Conservation (phyloP, 2,329 filamentous ascomycete species). For the Coniochaeta ligniaria region DNA sequence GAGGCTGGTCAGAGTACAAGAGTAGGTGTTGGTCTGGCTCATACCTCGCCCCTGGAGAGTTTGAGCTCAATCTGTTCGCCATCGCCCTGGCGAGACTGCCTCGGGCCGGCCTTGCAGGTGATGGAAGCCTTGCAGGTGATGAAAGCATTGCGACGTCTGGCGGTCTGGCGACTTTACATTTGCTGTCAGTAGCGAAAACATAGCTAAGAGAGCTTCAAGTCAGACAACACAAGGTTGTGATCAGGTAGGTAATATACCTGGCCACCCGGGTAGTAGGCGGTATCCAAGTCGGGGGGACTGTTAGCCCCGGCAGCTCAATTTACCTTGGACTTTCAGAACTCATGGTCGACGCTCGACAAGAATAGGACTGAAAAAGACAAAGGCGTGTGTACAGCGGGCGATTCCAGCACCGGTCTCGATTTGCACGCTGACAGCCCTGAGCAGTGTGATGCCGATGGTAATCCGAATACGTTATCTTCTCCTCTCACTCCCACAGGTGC, state of each 20-base stretch:
- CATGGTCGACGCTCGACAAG: neutral
- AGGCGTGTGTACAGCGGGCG: neutral
- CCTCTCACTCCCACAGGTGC: neutral
- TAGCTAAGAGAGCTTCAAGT: neutral
- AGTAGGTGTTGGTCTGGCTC: neutral
- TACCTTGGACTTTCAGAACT: neutral
- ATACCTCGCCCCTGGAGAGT: neutral
- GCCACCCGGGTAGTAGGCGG: neutral
- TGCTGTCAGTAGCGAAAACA: neutral
- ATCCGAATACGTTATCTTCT: neutral
- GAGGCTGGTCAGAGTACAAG: neutral
- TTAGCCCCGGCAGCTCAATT: neutral
- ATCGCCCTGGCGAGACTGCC: neutral
- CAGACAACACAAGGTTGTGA: neutral
- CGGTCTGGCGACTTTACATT: neutral
- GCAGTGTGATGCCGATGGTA: neutral
- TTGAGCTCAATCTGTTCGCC: neutral
- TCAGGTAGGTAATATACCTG: neutral
- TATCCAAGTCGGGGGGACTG: neutral
- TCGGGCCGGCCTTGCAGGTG: neutral
- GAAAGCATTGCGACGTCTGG: neutral
- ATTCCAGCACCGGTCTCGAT: neutral
- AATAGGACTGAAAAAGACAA: neutral
- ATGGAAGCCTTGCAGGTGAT: neutral
- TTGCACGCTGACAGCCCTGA: neutral